These are phyloP conservation scores for Mucor irregularis DNA, from an alignment of 371 early-diverging fungal genomes.

Conservation along the genomic window DNA sequence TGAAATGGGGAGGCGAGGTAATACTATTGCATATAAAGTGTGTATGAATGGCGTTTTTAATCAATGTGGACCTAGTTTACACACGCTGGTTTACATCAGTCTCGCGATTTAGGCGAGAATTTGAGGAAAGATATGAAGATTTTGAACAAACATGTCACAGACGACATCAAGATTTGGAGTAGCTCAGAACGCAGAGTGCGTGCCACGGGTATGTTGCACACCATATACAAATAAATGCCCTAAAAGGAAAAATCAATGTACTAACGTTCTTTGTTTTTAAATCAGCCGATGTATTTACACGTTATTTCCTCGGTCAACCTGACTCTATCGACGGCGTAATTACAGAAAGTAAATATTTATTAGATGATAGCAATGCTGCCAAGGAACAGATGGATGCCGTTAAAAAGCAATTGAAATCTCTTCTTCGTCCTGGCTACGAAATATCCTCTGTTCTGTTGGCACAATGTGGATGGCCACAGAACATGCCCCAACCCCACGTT, in stretches of 20 bases:
- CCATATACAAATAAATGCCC: too few relatives aligned
- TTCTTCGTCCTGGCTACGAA: slow-evolving; percentile 56
- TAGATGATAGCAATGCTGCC: slow-evolving; percentile 94
- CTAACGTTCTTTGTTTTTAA: neutral
- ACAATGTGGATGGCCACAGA: slow-evolving; percentile 52
- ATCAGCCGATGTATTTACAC: slow-evolving; percentile 74
- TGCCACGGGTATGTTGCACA: slow-evolving; percentile 64
- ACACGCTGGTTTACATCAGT: slow-evolving; percentile 91
- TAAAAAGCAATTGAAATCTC: slow-evolving; percentile 67
- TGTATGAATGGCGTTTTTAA: neutral
- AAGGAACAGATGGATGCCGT: slow-evolving; percentile 92
- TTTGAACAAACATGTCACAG: slow-evolving; percentile 80
- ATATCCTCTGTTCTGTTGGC: slow-evolving; percentile 41
- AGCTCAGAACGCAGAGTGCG: slow-evolving; percentile 90
- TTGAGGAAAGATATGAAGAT: slow-evolving; percentile 88
- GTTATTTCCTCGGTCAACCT: slow-evolving; percentile 68
- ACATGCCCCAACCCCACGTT: slow-evolving; percentile 64
- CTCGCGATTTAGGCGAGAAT: slow-evolving; percentile 90
- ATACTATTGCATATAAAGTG: neutral
- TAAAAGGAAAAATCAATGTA: too few relatives aligned
- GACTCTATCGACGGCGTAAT: slow-evolving; percentile 62
- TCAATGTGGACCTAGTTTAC: slow-evolving; percentile 67
- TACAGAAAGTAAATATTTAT: slow-evolving; percentile 80
- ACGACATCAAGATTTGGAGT: slow-evolving; percentile 84
- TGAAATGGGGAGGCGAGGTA: slow-evolving; percentile 97